These are phyloP conservation scores for Chamaecyparis obtusa DNA, from an alignment of 75 land plant species.

Conservation along the genomic window DNA sequence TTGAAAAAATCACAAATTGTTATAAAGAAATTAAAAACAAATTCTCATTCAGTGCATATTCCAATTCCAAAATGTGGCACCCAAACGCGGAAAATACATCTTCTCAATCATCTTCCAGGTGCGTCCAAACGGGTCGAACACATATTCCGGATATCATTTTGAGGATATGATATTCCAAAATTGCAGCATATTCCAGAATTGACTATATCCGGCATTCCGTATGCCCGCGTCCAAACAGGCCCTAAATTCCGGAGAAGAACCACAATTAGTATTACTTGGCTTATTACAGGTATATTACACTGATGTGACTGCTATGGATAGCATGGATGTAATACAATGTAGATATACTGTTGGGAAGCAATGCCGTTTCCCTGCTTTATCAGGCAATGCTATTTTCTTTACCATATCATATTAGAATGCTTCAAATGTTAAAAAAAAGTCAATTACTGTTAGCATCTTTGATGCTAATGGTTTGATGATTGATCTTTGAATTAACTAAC, in stretches of 20 bases:
- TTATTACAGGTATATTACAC: slow-evolving; percentile 74
- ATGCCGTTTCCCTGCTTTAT: slow-evolving; percentile 34
- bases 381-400: slow-evolving; percentile 35
- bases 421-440: slow-evolving; percentile 25
- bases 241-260: not conserved
- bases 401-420: slow-evolving; percentile 88
- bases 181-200: too few relatives aligned
- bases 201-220: too few relatives aligned
- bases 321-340: slow-evolving; percentile 61
- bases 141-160: too few relatives aligned
- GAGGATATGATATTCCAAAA: too few relatives aligned
- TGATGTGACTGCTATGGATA: slow-evolving; percentile 48
- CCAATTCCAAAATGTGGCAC: too few relatives aligned
- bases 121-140: too few relatives aligned
- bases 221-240: too few relatives aligned
- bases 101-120: too few relatives aligned
- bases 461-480: not conserved
- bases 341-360: slow-evolving; percentile 80
- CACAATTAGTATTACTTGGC: not conserved
- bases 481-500: not conserved
- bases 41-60: too few relatives aligned
- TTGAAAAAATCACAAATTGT: too few relatives aligned
- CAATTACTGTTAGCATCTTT: not conserved
- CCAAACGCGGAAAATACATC: too few relatives aligned
- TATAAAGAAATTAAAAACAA: too few relatives aligned